Evolutionary conservation across 2,329 filamentous ascomycete genomes (phyloP).

Genomic region (Diaporthe sp.): DNA sequence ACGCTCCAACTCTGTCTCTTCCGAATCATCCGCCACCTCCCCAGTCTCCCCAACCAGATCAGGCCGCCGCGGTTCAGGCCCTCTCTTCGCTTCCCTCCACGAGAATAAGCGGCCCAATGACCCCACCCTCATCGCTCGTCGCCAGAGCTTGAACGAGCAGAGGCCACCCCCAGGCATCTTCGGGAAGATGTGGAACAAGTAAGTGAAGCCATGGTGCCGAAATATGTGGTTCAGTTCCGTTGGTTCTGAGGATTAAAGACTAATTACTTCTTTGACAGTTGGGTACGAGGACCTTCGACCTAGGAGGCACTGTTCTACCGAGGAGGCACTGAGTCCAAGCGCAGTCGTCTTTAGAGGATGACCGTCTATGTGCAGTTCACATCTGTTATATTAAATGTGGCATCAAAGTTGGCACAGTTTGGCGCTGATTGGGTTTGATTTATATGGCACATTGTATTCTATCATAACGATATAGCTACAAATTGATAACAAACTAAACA

Average conservation of each 20-base stretch:
- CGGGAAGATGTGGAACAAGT: conserved; percentile 69
- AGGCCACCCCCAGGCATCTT: conserved; percentile 60
- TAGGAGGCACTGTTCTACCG: neutral
- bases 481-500: neutral
- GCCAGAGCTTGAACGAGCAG: conserved; percentile 66
- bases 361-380: no score
- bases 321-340: no score
- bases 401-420: neutral
- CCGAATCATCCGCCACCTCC: conserved; percentile 11
- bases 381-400: neutral
- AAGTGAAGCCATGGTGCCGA: no score
- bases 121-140: conserved; percentile 55
- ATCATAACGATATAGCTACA: no score
- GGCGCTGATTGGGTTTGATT: neutral
- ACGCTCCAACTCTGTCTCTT: conserved; percentile 34
- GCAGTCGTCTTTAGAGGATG: no score
- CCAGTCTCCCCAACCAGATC: conserved; percentile 36
- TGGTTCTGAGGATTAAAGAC: neutral
- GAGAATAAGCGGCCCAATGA: conserved; percentile 60
- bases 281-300: conserved; percentile 19
- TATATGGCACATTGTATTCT: neutral
- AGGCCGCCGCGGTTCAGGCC: conserved; percentile 52
- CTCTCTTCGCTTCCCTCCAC: conserved; percentile 63
- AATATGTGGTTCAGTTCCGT: no score
- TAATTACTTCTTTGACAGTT: neutral